A percentile compares a stretch with the other conserved stretches of the same genome.
Conservation (phyloP, 2,329 filamentous ascomycete species). For the Cladosporium sp. region DNA sequence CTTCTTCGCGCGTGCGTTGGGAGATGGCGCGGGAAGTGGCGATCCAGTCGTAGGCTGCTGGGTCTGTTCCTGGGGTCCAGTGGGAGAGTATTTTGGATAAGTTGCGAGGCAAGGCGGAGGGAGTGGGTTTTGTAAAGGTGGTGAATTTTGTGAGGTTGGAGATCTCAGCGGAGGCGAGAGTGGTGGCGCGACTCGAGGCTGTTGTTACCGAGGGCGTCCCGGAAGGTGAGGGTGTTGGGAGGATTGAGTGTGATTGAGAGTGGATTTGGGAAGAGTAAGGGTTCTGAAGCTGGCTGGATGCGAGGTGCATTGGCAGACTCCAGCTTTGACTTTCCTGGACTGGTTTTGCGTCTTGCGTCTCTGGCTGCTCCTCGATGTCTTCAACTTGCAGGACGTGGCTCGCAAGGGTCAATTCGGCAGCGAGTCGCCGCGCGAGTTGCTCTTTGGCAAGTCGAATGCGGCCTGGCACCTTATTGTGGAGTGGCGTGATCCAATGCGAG, state of each 20-base stretch:
- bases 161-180: slow-evolving; percentile 24
- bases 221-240: slow-evolving; percentile 29
- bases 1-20: slow-evolving; percentile 25
- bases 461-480: slow-evolving; percentile 22
- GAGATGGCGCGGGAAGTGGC: slow-evolving; percentile 27
- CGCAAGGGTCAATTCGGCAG: slow-evolving; percentile 36
- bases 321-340: background rate
- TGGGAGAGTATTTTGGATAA: slow-evolving; percentile 38
- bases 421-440: slow-evolving; percentile 24
- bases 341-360: background rate
- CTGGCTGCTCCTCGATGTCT: slow-evolving; percentile 5
- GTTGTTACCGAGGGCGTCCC: slow-evolving; percentile 29
- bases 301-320: slow-evolving; percentile 11
- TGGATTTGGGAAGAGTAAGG: slow-evolving; percentile 1
- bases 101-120: slow-evolving; percentile 26
- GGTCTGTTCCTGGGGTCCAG: slow-evolving; percentile 38
- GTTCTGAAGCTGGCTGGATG: background rate
- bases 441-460: slow-evolving; percentile 30
- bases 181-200: slow-evolving; percentile 19
- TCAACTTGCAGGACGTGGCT: slow-evolving; percentile 21
- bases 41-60: slow-evolving; percentile 39
- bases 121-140: slow-evolving; percentile 27
- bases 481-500: slow-evolving; percentile 22
- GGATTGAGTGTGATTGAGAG: slow-evolving; percentile 13
- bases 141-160: slow-evolving; percentile 35